These are phyloP conservation scores for Lactarius pseudohatsudake DNA, from an alignment of 768 basidiomycete genomes.

Conservation along the genomic window DNA sequence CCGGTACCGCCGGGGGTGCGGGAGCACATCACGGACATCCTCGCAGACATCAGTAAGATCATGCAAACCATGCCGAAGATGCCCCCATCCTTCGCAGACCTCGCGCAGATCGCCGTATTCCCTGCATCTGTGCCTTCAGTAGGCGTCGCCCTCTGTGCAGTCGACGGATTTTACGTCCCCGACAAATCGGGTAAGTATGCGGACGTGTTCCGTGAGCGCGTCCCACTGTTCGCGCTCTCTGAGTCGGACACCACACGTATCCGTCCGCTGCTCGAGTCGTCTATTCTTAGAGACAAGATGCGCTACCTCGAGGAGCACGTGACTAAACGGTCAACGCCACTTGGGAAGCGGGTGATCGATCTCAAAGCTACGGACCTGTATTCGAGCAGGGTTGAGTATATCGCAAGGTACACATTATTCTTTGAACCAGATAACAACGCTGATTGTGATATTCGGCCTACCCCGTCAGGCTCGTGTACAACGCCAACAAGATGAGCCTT, in stretches of 20 bases:
- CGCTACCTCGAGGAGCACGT: conserved; percentile 19
- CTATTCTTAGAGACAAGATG: conserved; percentile 20
- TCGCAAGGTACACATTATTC: conserved; percentile 19
- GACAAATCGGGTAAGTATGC: conserved; percentile 27
- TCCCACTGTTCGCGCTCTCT: conserved; percentile 24
- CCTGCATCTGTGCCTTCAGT: conserved; percentile 14
- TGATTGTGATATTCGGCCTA: neutral
- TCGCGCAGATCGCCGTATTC: conserved; percentile 20
- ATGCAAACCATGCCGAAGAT: neutral
- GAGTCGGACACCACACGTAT: conserved; percentile 11
- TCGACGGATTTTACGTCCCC: conserved; percentile 30
- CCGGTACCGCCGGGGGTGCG: conserved; percentile 3
- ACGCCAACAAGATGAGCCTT: conserved; percentile 5
- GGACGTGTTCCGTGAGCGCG: conserved; percentile 19
- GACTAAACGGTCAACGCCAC: conserved; percentile 10
- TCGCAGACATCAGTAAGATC: conserved; percentile 26
- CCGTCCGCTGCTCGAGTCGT: conserved; percentile 22
- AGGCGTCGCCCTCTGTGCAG: conserved; percentile 10
- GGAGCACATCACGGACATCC: conserved; percentile 24
- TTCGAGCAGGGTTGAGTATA: conserved; percentile 20
- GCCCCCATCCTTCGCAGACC: conserved; percentile 8
- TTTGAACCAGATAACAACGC: neutral
- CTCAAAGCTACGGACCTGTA: conserved; percentile 18
- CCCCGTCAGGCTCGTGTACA: conserved; percentile 15
- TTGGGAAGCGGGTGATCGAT: conserved; percentile 18